These are phyloP conservation scores for Blastocystis sp. DNA, from an alignment of 352 stramenopile genomes.

Conservation along the genomic window DNA sequence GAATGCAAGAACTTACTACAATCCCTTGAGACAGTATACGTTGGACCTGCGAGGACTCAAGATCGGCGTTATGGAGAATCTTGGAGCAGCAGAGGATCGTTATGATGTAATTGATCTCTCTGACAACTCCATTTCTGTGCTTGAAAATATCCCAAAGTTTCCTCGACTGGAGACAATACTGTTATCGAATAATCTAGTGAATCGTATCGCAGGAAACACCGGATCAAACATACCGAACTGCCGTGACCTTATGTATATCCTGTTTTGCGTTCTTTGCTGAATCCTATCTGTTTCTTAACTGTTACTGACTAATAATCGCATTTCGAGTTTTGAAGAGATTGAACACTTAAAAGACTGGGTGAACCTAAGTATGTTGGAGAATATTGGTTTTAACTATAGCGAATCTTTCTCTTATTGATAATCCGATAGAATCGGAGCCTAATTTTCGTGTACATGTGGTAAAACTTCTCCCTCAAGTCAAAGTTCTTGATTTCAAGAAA, in stretches of 20 bases:
- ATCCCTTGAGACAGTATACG: conserved; percentile 48
- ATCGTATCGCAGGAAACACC: not conserved
- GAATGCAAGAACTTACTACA: conserved; percentile 49
- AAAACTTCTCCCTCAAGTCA: conserved; percentile 55
- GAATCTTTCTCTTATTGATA: conserved; percentile 46
- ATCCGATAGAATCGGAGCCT: conserved; percentile 30
- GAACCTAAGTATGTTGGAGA: not conserved
- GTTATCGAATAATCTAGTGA: conserved; percentile 46
- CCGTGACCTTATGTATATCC: conserved; percentile 43
- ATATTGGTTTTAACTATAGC: not conserved
- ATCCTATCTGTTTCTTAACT: not conserved
- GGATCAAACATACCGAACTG: conserved; percentile 36
- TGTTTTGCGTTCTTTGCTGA: not conserved
- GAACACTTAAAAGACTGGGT: conserved; percentile 56
- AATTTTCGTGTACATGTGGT: conserved; percentile 40
- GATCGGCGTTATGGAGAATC: conserved; percentile 56
- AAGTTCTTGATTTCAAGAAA: conserved; percentile 52
- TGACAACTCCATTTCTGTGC: conserved; percentile 42
- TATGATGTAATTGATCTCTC: conserved; percentile 61
- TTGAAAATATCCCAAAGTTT: conserved; percentile 62
- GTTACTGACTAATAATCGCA: conserved; percentile 57
- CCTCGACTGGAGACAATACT: conserved; percentile 33
- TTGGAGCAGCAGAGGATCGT: conserved; percentile 53
- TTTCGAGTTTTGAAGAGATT: conserved; percentile 44
- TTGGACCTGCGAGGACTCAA: conserved; percentile 46